Evolutionary conservation across 371 early-diverging fungal genomes (phyloP), one percentile per base, ranked within the genome.

Genomic region (Mortierella sp.): DNA sequence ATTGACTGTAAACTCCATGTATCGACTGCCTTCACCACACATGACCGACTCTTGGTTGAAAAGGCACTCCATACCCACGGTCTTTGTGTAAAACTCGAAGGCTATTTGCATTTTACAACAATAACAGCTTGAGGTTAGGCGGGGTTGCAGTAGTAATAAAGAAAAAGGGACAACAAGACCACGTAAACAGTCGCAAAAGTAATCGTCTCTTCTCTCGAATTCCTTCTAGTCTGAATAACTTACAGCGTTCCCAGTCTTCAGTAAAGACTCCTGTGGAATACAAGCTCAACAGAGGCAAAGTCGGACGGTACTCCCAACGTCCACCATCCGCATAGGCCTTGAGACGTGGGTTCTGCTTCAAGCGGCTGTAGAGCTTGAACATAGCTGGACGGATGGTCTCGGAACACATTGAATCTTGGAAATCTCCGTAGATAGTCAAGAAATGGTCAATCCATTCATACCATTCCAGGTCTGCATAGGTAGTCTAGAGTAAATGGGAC

Each of bases 291-390:
- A 72, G 37, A 21, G 73, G 66, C 4, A 47, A 11, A 0, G 70
- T 66, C 18, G 80, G 70, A 7, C 73, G 79, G 46, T 63, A 45
- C 23, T 79, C 53, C 80, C 80, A 79, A 59, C 80, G 70, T 29
- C 80, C 73, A 11, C 74, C 80, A 0, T 66, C 67, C 37, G 73
- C 73, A 23, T 79, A 79, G 44, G 80, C 74, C 1, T 45, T 63
- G 28, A 79, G 37, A 16, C 80, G 73, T 11, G 80, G 70, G 58
- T 73, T 65, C 48, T 51, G 15, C 1, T 66, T 66, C 1, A 79
- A 57, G 9, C 79, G 79, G 47, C 58, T 37, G 48, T 59, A 79
- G 44, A 79, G 53, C 64, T 72, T 79, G 67, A 55, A 44, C 21
- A 48, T 15, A 12, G 57, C 70, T 1, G 80, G 80, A 12, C 74